phyloP scores from a whole-genome alignment of 1,284 basidiomycete genomes.

The Cystobasidiaceae sp. region DNA sequence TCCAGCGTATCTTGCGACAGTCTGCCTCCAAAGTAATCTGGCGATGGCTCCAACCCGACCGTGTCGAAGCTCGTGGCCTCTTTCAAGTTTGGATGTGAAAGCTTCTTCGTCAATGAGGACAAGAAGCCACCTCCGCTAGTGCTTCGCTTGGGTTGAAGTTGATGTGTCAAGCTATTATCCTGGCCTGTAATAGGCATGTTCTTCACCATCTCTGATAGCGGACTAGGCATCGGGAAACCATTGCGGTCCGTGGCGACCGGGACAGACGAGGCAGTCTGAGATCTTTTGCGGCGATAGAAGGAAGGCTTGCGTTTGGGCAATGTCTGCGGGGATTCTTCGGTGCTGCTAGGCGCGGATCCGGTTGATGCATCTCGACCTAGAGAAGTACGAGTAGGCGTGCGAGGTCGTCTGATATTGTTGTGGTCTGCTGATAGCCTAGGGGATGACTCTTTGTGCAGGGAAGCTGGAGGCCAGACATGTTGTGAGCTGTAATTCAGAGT shows the following conservation, averaged over 20 bases:
- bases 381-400: too few species aligned
- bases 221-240: slow-evolving; percentile 23
- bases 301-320: slow-evolving; percentile 25
- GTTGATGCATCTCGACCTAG: too few species aligned
- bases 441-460: neutral
- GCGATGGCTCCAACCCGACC: neutral
- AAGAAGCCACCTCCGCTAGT: slow-evolving; percentile 9
- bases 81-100: slow-evolving; percentile 6
- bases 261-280: slow-evolving; percentile 12
- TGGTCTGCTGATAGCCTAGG: neutral
- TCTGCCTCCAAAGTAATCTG: slow-evolving; percentile 12
- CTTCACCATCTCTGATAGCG: slow-evolving; percentile 22
- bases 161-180: neutral
- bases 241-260: neutral
- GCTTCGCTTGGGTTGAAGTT: neutral
- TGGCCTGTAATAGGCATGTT: slow-evolving; percentile 8
- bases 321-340: too few species aligned
- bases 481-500: too few species aligned
- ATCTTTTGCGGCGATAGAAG: slow-evolving; percentile 24
- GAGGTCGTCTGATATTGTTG: neutral
- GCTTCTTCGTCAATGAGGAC: slow-evolving; percentile 8
- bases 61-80: neutral
- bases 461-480: neutral
- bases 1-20: neutral
- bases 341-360: neutral